phyloP scores from a whole-genome alignment of 2,329 filamentous ascomycete species.

The Fusarium floridanum region DNA sequence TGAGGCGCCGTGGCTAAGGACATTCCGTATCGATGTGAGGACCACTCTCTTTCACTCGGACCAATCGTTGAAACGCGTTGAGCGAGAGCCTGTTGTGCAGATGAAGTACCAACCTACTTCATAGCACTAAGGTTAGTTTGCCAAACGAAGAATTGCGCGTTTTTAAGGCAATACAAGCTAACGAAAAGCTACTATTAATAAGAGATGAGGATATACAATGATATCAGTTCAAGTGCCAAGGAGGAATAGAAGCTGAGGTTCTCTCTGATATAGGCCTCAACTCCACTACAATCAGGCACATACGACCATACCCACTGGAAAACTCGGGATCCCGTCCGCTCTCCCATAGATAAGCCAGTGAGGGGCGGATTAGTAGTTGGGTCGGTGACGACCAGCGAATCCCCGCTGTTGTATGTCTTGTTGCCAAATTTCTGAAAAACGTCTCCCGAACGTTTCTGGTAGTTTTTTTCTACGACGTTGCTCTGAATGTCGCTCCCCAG shows the following conservation, averaged over 20 bases:
- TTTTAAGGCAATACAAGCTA: too few relatives aligned
- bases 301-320: slow-evolving; percentile 2
- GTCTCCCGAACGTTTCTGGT: background rate
- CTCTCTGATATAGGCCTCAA: background rate
- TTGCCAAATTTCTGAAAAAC: background rate
- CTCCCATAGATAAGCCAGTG: too few relatives aligned
- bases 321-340: background rate
- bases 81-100: background rate
- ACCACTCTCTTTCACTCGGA: background rate
- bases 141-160: too few relatives aligned
- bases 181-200: too few relatives aligned
- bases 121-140: background rate
- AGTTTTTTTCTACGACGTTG: background rate
- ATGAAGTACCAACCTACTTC: background rate
- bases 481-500: background rate
- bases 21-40: background rate
- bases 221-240: background rate
- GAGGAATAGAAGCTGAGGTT: background rate
- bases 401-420: background rate
- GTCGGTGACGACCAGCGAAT: too few relatives aligned
- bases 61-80: background rate
- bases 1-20: background rate
- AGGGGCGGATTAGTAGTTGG: too few relatives aligned
- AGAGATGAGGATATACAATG: too few relatives aligned
- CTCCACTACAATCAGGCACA: background rate